Base-by-base conservation (phyloP, 441 rosid species). In the Daphne laureola region DNA sequence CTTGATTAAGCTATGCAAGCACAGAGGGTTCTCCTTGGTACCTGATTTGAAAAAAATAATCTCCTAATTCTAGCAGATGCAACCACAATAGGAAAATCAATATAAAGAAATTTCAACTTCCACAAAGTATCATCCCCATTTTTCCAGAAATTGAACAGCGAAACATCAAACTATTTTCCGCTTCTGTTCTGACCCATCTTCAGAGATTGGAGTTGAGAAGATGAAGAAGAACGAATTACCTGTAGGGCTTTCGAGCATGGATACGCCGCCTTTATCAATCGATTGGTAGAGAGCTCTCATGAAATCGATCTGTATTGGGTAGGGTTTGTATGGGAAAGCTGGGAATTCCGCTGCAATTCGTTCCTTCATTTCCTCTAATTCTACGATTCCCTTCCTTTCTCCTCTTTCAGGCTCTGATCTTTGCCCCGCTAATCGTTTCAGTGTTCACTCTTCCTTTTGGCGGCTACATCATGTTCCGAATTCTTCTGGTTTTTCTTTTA, bases 231-330 rank as follows among this genome's bases (percentile, higher is more conserved):
- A 51, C 21, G 42, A 50, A 43, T 17, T 44, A 83, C 98, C 96
- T 0, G 96, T 92, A 54, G 96, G 96, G 71, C 95, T 92, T 46
- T 92, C 94, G 59, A 92, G 95, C 89, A 92, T 84, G 83, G 96
- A 84, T 55, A 92, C 78, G 63, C 95, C 96, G 49, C 98, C 96
- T 48, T 67, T 70, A 36, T 88, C 94, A 43, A 92, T 71, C 49
- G 68, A 88, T 16, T 69, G 68, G 73, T 84, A 88, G 41, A 92
- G 89, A 1, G 94, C 82, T 14, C 69, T 73, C 96, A 92, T 88
- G 81, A 92, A 92, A 69, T 86, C 90, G 47, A 58, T 51, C 71
- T 92, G 95, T 36, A 88, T 92, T 16, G 86, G 67, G 74, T 88
- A 92, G 1, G 98, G 83, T 46, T 77, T 43, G 69, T 65, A 92